Conservation (phyloP, 2,329 filamentous ascomycete species). For the Alternaria rosae region DNA sequence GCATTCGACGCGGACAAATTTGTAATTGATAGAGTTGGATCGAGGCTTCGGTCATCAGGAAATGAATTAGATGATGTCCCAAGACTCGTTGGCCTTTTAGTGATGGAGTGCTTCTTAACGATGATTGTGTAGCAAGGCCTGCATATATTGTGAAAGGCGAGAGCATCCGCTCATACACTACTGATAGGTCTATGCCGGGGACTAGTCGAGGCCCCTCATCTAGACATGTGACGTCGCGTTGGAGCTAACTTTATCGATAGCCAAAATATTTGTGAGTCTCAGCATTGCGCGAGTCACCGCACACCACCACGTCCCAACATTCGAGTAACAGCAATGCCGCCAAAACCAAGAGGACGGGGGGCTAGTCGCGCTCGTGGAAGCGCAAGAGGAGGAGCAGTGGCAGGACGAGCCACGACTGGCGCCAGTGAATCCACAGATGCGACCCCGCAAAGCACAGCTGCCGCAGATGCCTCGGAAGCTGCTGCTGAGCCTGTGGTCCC, state of each 20-base stretch:
- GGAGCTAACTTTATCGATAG: constrained; percentile 37
- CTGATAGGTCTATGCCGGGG: not conserved
- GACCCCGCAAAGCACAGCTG: constrained; percentile 25
- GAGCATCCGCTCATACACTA: not conserved
- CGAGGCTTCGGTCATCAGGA: constrained; percentile 9
- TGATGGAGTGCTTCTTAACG: not conserved
- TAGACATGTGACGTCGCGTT: constrained; percentile 18
- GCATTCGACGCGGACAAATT: constrained; percentile 22
- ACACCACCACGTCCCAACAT: constrained; percentile 1
- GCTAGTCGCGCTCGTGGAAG: constrained; percentile 31
- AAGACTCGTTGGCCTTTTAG: not conserved
- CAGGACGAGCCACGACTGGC: constrained; percentile 16
- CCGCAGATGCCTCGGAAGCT: constrained; percentile 12
- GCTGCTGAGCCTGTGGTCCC: constrained; percentile 19
- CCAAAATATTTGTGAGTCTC: constrained; percentile 23
- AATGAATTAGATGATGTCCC: constrained; percentile 14
- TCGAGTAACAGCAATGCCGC: constrained; percentile 36
- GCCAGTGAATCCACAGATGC: constrained; percentile 21
- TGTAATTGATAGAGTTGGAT: constrained; percentile 37
- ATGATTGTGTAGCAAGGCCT: not conserved
- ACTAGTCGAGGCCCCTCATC: not conserved
- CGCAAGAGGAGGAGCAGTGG: constrained; percentile 27
- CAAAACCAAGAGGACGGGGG: constrained; percentile 38
- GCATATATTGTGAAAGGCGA: not conserved
- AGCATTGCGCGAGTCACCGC: constrained; percentile 16